Percentiles rank a stretch among this genome's conserved stretches.
Conservation (phyloP, 768 basidiomycete genomes). For the Suillus bovinus region DNA sequence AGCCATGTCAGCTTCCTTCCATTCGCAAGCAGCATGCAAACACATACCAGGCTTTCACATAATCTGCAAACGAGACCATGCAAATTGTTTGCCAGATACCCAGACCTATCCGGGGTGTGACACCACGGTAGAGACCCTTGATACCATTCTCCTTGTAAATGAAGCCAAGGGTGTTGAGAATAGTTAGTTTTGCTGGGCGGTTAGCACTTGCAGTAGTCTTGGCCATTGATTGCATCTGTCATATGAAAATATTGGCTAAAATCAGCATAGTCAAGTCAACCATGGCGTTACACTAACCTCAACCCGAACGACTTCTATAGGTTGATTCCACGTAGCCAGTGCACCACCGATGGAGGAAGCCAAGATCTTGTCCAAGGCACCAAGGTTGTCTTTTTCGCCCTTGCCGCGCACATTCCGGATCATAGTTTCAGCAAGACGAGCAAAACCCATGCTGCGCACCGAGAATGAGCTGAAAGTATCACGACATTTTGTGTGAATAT, state of each 20-base stretch:
- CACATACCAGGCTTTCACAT: slow-evolving; percentile 81
- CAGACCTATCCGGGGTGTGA: slow-evolving; percentile 93
- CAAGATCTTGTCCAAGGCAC: slow-evolving; percentile 83
- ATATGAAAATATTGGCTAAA: slow-evolving; percentile 7
- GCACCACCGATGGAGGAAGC: slow-evolving; percentile 92
- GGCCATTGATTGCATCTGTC: slow-evolving; percentile 98
- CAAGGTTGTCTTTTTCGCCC: slow-evolving; percentile 69
- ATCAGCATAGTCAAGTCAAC: not conserved
- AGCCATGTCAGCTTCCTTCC: not conserved
- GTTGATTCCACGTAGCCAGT: slow-evolving; percentile 98
- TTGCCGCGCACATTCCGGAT: slow-evolving; percentile 83
- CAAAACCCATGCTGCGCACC: slow-evolving; percentile 83
- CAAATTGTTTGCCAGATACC: slow-evolving; percentile 98
- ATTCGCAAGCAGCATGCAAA: not conserved
- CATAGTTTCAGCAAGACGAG: slow-evolving; percentile 81
- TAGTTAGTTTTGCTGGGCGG: slow-evolving; percentile 89
- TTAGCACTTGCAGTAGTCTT: slow-evolving; percentile 70
- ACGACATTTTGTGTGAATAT: not conserved
- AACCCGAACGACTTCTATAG: slow-evolving; percentile 95
- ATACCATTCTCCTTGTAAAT: slow-evolving; percentile 97
- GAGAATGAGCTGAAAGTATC: slow-evolving; percentile 13
- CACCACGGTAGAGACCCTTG: slow-evolving; percentile 95
- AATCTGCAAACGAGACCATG: slow-evolving; percentile 98
- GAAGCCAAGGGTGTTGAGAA: slow-evolving; percentile 87
- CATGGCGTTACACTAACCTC: slow-evolving; percentile 53